Conservation (phyloP, 352 stramenopile species). For the Phytophthora cactorum region DNA sequence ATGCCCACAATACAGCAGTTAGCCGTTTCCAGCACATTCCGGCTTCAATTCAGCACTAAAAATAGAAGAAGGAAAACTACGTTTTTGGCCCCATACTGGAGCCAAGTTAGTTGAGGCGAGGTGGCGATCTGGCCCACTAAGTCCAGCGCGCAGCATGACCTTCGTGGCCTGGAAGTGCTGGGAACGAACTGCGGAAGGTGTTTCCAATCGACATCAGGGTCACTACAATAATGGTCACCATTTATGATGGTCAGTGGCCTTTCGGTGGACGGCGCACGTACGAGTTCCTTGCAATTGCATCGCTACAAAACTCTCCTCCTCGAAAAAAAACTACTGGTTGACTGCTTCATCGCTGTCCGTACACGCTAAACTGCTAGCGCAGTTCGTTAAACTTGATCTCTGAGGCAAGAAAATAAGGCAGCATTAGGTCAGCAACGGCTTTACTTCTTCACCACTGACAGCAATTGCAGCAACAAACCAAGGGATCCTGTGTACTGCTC, state of each 20-base stretch:
- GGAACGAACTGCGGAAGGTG: not conserved
- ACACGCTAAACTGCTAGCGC: conserved; percentile 19
- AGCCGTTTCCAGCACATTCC: conserved; percentile 40
- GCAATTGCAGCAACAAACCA: conserved; percentile 39
- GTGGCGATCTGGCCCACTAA: conserved; percentile 18
- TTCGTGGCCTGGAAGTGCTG: conserved; percentile 11
- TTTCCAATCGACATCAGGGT: conserved; percentile 3
- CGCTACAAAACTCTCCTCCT: not conserved
- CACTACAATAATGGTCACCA: not conserved
- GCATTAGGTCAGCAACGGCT: conserved; percentile 10
- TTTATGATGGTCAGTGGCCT: conserved; percentile 3
- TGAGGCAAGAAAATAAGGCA: conserved; percentile 23
- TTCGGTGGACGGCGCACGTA: conserved; percentile 8
- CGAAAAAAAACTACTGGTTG: conserved; percentile 4
- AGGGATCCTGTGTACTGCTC: conserved; percentile 79
- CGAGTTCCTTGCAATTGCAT: not conserved
- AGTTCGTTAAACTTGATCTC: conserved; percentile 82
- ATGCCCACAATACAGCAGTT: conserved; percentile 13
- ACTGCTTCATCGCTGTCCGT: not conserved
- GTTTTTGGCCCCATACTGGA: conserved; percentile 29
- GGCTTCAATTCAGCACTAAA: conserved; percentile 48
- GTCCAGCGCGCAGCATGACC: conserved; percentile 16
- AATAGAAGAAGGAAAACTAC: conserved; percentile 36
- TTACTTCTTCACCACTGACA: not conserved
- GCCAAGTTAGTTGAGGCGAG: conserved; percentile 16